Conservation (phyloP, 2,329 filamentous ascomycete species). For the Emericellopsis cladophorae region DNA sequence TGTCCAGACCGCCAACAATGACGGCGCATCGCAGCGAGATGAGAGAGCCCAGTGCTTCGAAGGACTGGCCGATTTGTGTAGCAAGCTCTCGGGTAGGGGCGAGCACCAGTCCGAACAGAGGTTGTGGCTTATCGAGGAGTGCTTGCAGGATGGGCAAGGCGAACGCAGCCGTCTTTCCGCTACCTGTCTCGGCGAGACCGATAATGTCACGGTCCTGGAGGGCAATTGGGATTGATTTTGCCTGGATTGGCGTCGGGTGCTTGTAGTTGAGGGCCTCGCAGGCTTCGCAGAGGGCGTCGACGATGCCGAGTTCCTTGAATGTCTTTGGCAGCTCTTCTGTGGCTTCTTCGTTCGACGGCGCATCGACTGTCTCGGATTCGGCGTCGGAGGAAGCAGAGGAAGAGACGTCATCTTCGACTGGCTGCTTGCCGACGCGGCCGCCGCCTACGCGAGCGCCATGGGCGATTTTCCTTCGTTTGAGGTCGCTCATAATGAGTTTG, state of each 20-base stretch:
- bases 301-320: constrained; percentile 65
- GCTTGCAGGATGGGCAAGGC: constrained; percentile 85
- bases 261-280: constrained; percentile 76
- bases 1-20: constrained; percentile 89
- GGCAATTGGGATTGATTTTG: constrained; percentile 69
- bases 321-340: constrained; percentile 33
- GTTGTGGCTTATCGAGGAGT: constrained; percentile 75
- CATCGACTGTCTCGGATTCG: constrained; percentile 20
- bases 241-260: constrained; percentile 78
- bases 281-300: constrained; percentile 79
- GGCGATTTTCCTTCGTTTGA: constrained; percentile 28
- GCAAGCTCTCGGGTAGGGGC: constrained; percentile 91
- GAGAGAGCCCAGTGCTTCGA: constrained; percentile 75
- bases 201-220: constrained; percentile 78
- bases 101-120: constrained; percentile 78
- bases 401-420: background rate
- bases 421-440: constrained; percentile 5
- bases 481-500: constrained; percentile 19
- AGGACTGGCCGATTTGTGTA: constrained; percentile 77
- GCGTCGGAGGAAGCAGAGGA: constrained; percentile 11
- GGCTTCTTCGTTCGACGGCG: constrained; percentile 12
- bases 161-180: constrained; percentile 92
- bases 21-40: constrained; percentile 81
- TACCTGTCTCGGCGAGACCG: constrained; percentile 87
- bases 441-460: constrained; percentile 6